Conservation (phyloP, 331 rosid genomes). For the Ulmus americana region DNA sequence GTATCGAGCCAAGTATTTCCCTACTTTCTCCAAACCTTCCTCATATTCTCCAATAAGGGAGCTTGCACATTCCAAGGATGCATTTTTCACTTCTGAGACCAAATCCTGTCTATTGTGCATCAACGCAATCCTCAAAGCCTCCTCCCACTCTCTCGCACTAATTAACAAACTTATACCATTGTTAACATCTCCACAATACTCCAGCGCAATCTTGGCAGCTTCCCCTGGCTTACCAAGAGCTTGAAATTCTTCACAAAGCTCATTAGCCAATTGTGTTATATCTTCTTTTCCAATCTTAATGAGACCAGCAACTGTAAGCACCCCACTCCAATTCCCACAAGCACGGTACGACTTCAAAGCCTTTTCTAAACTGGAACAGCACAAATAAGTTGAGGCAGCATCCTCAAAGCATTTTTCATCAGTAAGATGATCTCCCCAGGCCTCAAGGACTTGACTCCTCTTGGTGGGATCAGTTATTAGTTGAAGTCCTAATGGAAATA, state of each 20-base stretch:
- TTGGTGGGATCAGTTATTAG: conserved; percentile 60
- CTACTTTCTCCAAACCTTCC: conserved; percentile 89
- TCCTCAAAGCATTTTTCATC: conserved; percentile 68
- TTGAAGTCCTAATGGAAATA: conserved; percentile 78
- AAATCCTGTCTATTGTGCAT: conserved; percentile 68
- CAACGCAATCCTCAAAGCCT: conserved; percentile 75
- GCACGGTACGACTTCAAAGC: conserved; percentile 82
- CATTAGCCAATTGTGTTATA: conserved; percentile 54
- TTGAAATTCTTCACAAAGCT: conserved; percentile 97
- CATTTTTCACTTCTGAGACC: conserved; percentile 48
- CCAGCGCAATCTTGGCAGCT: conserved; percentile 89
- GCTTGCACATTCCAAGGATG: conserved; percentile 80
- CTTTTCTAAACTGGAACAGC: conserved; percentile 71
- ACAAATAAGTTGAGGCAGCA: conserved; percentile 75
- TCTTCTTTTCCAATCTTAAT: conserved; percentile 70
- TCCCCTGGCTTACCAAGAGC: conserved; percentile 90
- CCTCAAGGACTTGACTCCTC: conserved; percentile 70
- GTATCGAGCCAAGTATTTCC: conserved; percentile 90
- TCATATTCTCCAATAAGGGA: conserved; percentile 56
- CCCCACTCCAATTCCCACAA: conserved; percentile 78
- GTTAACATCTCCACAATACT: conserved; percentile 70
- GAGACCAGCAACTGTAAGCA: conserved; percentile 73
- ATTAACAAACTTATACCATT: conserved; percentile 61
- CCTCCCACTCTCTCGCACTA: conserved; percentile 90
- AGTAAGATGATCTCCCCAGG: conserved; percentile 89